Conservation (phyloP, 768 basidiomycete genomes). For the Austroboletus festivus region DNA sequence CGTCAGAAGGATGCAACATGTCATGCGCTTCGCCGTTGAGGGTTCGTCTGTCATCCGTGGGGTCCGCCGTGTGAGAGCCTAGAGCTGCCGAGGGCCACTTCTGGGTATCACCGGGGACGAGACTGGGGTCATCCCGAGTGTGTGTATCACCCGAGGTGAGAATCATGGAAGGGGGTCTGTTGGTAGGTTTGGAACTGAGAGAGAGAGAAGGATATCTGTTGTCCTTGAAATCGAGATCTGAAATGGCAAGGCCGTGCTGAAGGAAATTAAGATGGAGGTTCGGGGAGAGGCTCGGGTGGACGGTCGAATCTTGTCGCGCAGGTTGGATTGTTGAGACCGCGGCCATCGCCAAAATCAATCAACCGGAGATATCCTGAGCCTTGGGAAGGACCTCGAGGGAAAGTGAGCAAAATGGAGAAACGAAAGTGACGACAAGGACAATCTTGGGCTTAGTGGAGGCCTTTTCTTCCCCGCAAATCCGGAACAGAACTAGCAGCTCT, state of each 20-base stretch:
- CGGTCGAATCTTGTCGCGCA: slow-evolving; percentile 38
- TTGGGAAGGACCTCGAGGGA: slow-evolving; percentile 14
- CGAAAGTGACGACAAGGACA: slow-evolving; percentile 4
- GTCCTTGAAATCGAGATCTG: slow-evolving; percentile 63
- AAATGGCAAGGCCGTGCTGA: slow-evolving; percentile 50
- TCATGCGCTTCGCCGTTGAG: slow-evolving; percentile 24
- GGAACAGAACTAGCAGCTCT: background rate
- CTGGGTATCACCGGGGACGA: slow-evolving; percentile 12
- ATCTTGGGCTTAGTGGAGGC: background rate
- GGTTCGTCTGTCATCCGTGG: slow-evolving; percentile 21
- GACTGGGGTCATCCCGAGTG: slow-evolving; percentile 20
- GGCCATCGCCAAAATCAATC: slow-evolving; percentile 28
- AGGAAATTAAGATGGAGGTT: slow-evolving; percentile 42
- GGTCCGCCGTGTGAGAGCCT: slow-evolving; percentile 14
- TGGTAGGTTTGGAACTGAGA: slow-evolving; percentile 20
- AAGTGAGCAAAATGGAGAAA: slow-evolving; percentile 6
- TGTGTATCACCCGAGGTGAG: slow-evolving; percentile 27
- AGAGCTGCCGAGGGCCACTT: slow-evolving; percentile 10
- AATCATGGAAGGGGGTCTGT: slow-evolving; percentile 30
- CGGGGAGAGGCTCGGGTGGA: slow-evolving; percentile 28
- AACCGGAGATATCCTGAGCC: slow-evolving; percentile 20
- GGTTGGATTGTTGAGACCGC: slow-evolving; percentile 53
- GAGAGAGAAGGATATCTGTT: slow-evolving; percentile 50
- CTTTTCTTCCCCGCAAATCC: background rate
- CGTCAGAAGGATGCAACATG: slow-evolving; percentile 12